Conservation (phyloP, 371 early-diverging fungal genomes). For the Mortierella sp. region DNA sequence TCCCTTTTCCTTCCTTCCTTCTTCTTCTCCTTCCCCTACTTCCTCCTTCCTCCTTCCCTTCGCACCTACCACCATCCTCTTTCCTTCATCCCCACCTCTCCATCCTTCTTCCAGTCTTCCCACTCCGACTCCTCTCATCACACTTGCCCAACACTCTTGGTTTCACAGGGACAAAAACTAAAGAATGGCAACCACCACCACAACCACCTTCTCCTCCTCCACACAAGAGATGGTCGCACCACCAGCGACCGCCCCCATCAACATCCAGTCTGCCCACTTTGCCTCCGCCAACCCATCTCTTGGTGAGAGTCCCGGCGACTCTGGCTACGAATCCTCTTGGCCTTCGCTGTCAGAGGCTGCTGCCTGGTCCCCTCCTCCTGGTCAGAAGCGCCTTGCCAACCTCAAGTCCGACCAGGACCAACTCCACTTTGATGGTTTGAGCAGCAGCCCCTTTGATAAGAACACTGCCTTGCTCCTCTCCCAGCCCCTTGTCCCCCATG, state of each 20-base stretch:
- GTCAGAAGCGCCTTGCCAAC: conserved; percentile 20
- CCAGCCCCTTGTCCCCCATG: neutral
- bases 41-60: conserved; percentile 6
- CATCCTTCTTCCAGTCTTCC: too few species aligned
- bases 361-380: conserved; percentile 39
- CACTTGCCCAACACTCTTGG: neutral
- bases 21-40: neutral
- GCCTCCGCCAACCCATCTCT: conserved; percentile 5
- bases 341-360: conserved; percentile 56
- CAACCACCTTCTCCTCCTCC: neutral
- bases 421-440: conserved; percentile 1
- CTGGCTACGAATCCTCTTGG: conserved; percentile 59
- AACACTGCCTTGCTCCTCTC: conserved; percentile 8
- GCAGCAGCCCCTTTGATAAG: conserved; percentile 19
- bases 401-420: conserved; percentile 9
- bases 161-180: conserved; percentile 6
- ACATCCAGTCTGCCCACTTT: conserved; percentile 32
- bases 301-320: conserved; percentile 46
- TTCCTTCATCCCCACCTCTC: neutral
- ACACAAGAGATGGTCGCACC: conserved; percentile 29
- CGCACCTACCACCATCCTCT: neutral
- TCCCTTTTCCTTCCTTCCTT: neutral
- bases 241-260: conserved; percentile 41
- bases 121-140: neutral
- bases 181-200: conserved; percentile 28